Base-by-base conservation (phyloP, 1,284 basidiomycete species). In the Ganoderma lucidum region DNA sequence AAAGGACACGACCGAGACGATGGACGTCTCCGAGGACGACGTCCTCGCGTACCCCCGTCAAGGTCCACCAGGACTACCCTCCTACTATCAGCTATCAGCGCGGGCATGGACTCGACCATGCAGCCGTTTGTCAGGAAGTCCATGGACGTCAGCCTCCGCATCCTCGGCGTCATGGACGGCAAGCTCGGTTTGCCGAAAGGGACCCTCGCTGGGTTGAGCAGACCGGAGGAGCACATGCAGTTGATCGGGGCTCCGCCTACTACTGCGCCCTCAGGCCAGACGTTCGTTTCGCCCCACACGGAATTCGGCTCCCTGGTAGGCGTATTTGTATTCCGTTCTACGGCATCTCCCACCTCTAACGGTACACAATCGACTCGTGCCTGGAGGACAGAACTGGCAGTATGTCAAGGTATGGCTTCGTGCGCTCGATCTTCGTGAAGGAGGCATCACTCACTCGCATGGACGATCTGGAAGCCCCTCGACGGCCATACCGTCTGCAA, bases 361-460 rank as follows among this genome's bases (percentile, higher is more conserved):
- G 15, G n/a, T 92, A 56, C 88, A 91, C 77, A 93, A 93, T 76
- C 85, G 85, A 15, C 84, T 92, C 35, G 84, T 85, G 1, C 90
- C 90, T 0, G 88, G 88, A 8, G 79, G 83, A 5, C 83, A 88
- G n/a, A 78, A 83, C 23, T 93, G 91, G 92, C 87, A 88, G 73
- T 93, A 92, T 72, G 83, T 93, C 71, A 86, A 86, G 82, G 89
- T 89, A 65, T 28, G 59, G 5, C 23, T 28, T 8, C 39, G 12
- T 15, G 10, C 19, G 53, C 5, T 30, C 32, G 4, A 4, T 3
- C 6, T 2, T 10, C 6, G 10, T 39, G 19, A 19, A 2, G 39
- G 19, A 19, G 19, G 39, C 6, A 39, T 5, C 5, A 23, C 62
- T 48, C 23, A 23, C 23, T 23, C 0, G 23, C 71, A 28, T 15